phyloP scores from a whole-genome alignment of 2,329 filamentous ascomycete species.

The Exophiala mesophila region DNA sequence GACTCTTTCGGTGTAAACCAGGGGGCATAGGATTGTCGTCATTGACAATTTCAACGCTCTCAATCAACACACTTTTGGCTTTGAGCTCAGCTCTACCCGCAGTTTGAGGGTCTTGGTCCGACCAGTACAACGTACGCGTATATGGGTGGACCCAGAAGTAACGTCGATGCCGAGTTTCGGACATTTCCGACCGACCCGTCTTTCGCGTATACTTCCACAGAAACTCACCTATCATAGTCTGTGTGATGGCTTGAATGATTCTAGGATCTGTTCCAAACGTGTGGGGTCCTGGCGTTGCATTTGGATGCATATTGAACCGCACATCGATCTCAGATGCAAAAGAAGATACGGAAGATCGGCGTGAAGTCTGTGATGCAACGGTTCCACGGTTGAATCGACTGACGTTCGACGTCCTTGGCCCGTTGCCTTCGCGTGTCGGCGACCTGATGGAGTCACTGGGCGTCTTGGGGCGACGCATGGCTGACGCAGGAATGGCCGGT shows the following conservation, averaged over 20 bases:
- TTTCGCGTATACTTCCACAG: slow-evolving; percentile 99
- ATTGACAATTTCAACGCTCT: slow-evolving; percentile 83
- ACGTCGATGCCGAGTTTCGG: slow-evolving; percentile 80
- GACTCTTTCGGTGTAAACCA: slow-evolving; percentile 87
- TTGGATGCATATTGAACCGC: slow-evolving; percentile 70
- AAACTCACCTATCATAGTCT: slow-evolving; percentile 99
- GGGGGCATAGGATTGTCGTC: slow-evolving; percentile 96
- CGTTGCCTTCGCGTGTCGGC: slow-evolving; percentile 52
- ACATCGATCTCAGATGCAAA: slow-evolving; percentile 92
- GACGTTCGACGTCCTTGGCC: slow-evolving; percentile 45
- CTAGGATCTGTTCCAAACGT: slow-evolving; percentile 82
- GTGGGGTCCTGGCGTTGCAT: slow-evolving; percentile 50
- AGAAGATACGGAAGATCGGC: slow-evolving; percentile 85
- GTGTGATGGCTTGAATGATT: slow-evolving; percentile 98
- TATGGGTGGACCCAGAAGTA: slow-evolving; percentile 99
- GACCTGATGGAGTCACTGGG: slow-evolving; percentile 50
- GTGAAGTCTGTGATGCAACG: slow-evolving; percentile 43
- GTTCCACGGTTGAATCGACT: slow-evolving; percentile 30
- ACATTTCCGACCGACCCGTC: slow-evolving; percentile 81
- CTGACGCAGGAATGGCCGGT: slow-evolving; percentile 76
- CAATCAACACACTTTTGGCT: slow-evolving; percentile 87
- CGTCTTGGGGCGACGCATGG: slow-evolving; percentile 60
- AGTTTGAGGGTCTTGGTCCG: slow-evolving; percentile 75
- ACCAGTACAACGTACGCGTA: slow-evolving; percentile 95
- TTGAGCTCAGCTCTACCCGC: slow-evolving; percentile 72